Percentiles rank a stretch among this genome's conserved stretches.
Evolutionary conservation across 2,329 filamentous ascomycete species (phyloP).

Genomic region (Claviceps sorghi): DNA sequence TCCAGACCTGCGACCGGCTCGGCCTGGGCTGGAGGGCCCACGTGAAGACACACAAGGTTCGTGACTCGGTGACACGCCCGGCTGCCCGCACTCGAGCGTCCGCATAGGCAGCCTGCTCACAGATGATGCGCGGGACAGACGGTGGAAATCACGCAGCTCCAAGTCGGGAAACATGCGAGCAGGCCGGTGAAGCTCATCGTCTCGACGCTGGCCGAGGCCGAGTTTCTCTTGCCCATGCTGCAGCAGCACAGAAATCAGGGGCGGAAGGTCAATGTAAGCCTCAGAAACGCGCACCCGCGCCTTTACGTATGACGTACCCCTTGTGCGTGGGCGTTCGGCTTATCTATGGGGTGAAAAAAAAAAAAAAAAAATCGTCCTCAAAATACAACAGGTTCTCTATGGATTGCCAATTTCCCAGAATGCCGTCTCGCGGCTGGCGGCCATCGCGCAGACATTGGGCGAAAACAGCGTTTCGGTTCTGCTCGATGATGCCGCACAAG

Average conservation of each 20-base stretch:
- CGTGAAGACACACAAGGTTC: conserved; percentile 71
- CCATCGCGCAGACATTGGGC: conserved; percentile 41
- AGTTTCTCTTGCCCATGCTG: conserved; percentile 48
- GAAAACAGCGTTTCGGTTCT: conserved; percentile 45
- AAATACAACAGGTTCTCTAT: conserved; percentile 43
- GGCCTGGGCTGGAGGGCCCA: conserved; percentile 58
- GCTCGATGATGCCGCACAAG: conserved; percentile 52
- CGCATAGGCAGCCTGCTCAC: background rate
- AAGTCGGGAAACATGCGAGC: conserved; percentile 45
- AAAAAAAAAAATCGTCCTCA: background rate
- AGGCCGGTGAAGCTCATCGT: conserved; percentile 47
- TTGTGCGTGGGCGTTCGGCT: background rate
- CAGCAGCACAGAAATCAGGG: conserved; percentile 39
- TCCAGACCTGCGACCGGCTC: conserved; percentile 43
- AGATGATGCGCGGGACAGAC: conserved; percentile 33
- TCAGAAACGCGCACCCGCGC: background rate
- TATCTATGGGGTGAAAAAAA: background rate
- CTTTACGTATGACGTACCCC: background rate
- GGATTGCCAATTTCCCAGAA: conserved; percentile 54
- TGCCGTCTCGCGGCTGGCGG: conserved; percentile 42
- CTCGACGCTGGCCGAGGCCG: conserved; percentile 61
- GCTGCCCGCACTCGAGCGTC: background rate
- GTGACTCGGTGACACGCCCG: conserved; percentile 14
- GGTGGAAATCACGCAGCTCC: conserved; percentile 47
- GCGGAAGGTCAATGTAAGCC: conserved; percentile 42